Base-by-base conservation (phyloP, 192 early-diverging fungal species). In the Lunasporangiospora selenospora region DNA sequence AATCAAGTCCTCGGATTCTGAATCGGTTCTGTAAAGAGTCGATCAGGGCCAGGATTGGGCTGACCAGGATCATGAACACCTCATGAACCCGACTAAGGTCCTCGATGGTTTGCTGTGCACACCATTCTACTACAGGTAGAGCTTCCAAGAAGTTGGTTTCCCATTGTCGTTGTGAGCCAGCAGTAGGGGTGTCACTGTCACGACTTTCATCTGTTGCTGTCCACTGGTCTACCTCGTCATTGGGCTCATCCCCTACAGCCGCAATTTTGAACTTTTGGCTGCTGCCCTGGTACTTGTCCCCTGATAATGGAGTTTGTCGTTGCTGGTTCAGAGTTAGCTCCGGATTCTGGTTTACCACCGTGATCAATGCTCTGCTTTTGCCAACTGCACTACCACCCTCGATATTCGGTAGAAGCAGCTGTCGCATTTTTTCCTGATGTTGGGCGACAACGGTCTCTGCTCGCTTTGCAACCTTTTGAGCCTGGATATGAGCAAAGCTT, bases 91-190 rank as follows among this genome's bases (percentile, higher is more conserved):
- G 60, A 34, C 61, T 41, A 0, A 16, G 12, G 23, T 73, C 69
- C 31, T 63, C 49, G 31, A 73, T 73, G 21, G 60, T 29, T 10
- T 73, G 69, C 23, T 40, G 59, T 24, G 60, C 69, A 27, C 69
- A 73, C 69, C 69, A 73, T 33, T 73, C 69, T 3, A 41, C 48
- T 1, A 63, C 49, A 5, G 69, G 32, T 3, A 73, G 47, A 2
- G 69, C 42, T 13, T 62, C 69, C 6, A 73, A 30, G 18, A 62
- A 73, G 11, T 62, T 39, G 7, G 27, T 46, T 27, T 73, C 24
- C 69, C 69, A 73, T 19, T 37, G 37, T n/a, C 6, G 21, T 18
- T 6, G 2, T 21, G 6, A 48, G 13, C 12, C 40, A 9, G n/a
- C n/a, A 8, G 15, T n/a, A 1, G 13, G 13, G 13, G 23, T 13